Evolutionary conservation across 2,329 filamentous ascomycete species (phyloP), one percentile per base, ranked within the genome.

Genomic region (Cytospora paraplurivora): DNA sequence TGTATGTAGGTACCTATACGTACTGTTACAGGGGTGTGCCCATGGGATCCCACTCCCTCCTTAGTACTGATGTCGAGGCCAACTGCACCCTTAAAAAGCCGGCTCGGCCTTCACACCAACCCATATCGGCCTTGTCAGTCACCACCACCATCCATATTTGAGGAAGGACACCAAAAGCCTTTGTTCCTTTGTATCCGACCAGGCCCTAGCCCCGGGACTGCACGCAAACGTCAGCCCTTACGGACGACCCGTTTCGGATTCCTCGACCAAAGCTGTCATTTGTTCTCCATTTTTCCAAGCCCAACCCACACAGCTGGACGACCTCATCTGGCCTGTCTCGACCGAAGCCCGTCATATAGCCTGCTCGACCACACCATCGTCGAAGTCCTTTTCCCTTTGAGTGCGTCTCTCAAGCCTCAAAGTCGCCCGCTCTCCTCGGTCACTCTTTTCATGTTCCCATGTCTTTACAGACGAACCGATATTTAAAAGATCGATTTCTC

Each of bases 401-500:
- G 38, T 32, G 37, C 12, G 54, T 44, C 44, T 27, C n/a, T 19
- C 33, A 33, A 61, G n/a, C 59, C 52, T 61, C 38, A 33, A 17
- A 12, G 33, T 44, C 56, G 19, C 21, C 37, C 38, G 55, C 10
- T 11, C 55, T 21, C 55, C 49, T 55, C 32, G 27, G 35, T 35
- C 53, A 55, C 17, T 15, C 27, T 38, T 13, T 33, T 33, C 59
- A 72, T 72, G 69, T 67, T 62, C 69, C 68, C 70, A 76, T 76
- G 74, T 75, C 73, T 71, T 71, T 72, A 55, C 69, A 73, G 64
- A 62, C 62, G 49, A 55, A 66, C 55, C 67, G 54, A 62, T 67
- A 64, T 63, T 67, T 66, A 66, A 69, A 68, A 64, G 67, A 71
- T 64, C 67, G 64, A 67, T 69, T 71, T 64, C 69, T 73, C 68